phyloP scores from a whole-genome alignment of 768 basidiomycete genomes.

The Tulasnella sp. region DNA sequence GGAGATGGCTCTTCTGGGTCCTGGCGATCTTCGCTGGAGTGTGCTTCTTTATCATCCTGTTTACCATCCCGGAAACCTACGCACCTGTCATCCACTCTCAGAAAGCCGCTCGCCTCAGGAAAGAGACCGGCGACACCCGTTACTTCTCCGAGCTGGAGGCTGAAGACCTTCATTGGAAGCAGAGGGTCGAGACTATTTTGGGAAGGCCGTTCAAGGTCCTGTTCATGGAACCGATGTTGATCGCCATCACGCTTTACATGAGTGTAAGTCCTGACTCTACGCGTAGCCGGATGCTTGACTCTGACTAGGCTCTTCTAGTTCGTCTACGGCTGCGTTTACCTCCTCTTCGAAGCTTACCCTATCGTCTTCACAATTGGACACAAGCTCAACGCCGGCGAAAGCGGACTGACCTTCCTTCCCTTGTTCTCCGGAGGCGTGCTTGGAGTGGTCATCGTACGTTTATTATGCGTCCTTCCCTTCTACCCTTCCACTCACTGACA shows the following conservation, averaged over 20 bases:
- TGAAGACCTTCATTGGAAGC: constrained; percentile 1
- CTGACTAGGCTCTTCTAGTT: neutral
- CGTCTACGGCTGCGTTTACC: constrained; percentile 21
- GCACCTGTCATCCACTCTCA: constrained; percentile 5
- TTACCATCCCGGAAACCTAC: constrained; percentile 20
- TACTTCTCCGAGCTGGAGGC: constrained; percentile 14
- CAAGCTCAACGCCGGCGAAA: constrained; percentile 22
- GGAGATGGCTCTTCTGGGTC: constrained; percentile 23
- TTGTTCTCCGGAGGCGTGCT: constrained; percentile 20
- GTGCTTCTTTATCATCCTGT: constrained; percentile 8
- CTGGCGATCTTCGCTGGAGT: constrained; percentile 19
- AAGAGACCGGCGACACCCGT: constrained; percentile 13
- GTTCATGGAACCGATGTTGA: constrained; percentile 18
- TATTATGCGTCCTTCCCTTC: constrained; percentile 16
- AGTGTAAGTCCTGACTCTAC: constrained; percentile 6
- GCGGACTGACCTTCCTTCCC: constrained; percentile 23
- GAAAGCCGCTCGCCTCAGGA: constrained; percentile 8
- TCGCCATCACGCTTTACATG: constrained; percentile 30
- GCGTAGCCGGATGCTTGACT: neutral
- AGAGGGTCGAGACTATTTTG: constrained; percentile 8
- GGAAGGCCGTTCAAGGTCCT: constrained; percentile 15
- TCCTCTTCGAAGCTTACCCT: constrained; percentile 25
- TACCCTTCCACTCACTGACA: neutral
- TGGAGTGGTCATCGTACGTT: constrained; percentile 22
- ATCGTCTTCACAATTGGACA: constrained; percentile 22